Conservation (phyloP, 768 basidiomycete species). For the Clitopilus hobsonii region DNA sequence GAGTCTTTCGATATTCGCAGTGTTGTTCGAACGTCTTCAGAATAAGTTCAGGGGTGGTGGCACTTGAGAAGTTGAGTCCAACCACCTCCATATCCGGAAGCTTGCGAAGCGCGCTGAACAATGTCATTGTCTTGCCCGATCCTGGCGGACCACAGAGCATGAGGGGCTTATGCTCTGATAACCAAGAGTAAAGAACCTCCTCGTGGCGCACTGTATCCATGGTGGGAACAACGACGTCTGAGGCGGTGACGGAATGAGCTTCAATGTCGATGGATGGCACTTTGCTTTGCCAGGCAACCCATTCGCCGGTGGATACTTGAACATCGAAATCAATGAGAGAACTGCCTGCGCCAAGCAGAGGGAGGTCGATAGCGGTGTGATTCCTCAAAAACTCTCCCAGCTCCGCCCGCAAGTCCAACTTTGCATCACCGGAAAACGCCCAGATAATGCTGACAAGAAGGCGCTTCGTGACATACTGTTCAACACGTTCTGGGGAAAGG, state of each 20-base stretch:
- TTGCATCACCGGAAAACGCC: slow-evolving; percentile 98
- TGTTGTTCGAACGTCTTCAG: slow-evolving; percentile 99
- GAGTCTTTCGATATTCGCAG: slow-evolving; percentile 98
- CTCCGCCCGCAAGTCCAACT: slow-evolving; percentile 80
- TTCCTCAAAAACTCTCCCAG: slow-evolving; percentile 85
- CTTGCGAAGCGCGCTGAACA: slow-evolving; percentile 96
- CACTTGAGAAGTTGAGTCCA: slow-evolving; percentile 98
- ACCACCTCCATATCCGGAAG: slow-evolving; percentile 99
- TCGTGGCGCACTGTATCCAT: slow-evolving; percentile 99
- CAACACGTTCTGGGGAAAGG: slow-evolving; percentile 74
- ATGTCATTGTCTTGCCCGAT: slow-evolving; percentile 99
- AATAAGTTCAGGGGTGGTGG: slow-evolving; percentile 96
- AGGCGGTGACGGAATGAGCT: slow-evolving; percentile 90
- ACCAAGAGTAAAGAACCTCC: slow-evolving; percentile 97
- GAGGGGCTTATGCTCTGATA: slow-evolving; percentile 96
- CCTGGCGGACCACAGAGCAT: slow-evolving; percentile 99
- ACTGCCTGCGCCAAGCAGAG: slow-evolving; percentile 64
- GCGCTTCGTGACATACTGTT: slow-evolving; percentile 88
- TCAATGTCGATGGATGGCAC: slow-evolving; percentile 97
- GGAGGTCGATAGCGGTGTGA: slow-evolving; percentile 87
- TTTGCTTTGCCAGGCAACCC: slow-evolving; percentile 87
- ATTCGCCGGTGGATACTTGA: slow-evolving; percentile 78
- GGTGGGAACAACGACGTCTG: slow-evolving; percentile 96
- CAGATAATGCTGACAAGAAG: slow-evolving; percentile 91
- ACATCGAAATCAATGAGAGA: slow-evolving; percentile 97